These are phyloP conservation scores for Tricholoma saponaceum DNA, from an alignment of 768 basidiomycete genomes.

Conservation along the genomic window DNA sequence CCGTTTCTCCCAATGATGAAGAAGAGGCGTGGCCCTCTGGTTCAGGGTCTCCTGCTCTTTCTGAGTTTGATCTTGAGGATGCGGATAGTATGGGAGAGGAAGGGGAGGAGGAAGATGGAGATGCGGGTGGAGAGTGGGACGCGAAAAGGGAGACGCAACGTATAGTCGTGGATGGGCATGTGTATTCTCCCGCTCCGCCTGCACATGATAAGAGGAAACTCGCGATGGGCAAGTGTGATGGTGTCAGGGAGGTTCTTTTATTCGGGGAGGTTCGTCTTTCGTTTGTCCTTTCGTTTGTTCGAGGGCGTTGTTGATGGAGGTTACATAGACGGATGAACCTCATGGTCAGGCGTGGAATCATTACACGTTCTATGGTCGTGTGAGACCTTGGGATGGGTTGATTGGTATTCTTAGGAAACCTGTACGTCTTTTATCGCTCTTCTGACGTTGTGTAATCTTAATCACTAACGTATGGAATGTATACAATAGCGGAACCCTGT, in stretches of 20 bases:
- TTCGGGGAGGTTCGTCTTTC: slow-evolving; percentile 46
- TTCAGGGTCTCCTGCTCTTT: neutral
- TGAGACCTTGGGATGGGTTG: slow-evolving; percentile 57
- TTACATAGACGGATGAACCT: slow-evolving; percentile 36
- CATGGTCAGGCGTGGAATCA: slow-evolving; percentile 47
- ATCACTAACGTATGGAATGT: neutral
- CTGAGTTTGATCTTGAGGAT: neutral
- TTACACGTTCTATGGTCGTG: slow-evolving; percentile 47
- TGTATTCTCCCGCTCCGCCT: slow-evolving; percentile 16
- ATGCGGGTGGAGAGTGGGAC: slow-evolving; percentile 16
- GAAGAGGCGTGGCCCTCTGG: neutral
- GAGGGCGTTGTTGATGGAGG: neutral
- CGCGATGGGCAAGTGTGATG: slow-evolving; percentile 34
- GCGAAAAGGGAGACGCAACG: slow-evolving; percentile 18
- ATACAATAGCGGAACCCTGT: slow-evolving; percentile 12
- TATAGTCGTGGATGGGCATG: slow-evolving; percentile 10
- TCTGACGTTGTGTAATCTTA: slow-evolving; percentile 7
- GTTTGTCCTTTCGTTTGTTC: slow-evolving; percentile 3
- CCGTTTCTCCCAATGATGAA: neutral
- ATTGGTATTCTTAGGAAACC: slow-evolving; percentile 47
- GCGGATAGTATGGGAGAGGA: neutral
- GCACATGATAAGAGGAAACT: slow-evolving; percentile 5
- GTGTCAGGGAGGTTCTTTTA: slow-evolving; percentile 58
- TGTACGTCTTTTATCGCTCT: slow-evolving; percentile 12
- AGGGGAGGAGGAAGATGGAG: slow-evolving; percentile 5